A percentile compares a stretch with the other conserved stretches of the same genome.
Conservation (phyloP, 441 rosid species). For the Adansonia grandidieri region DNA sequence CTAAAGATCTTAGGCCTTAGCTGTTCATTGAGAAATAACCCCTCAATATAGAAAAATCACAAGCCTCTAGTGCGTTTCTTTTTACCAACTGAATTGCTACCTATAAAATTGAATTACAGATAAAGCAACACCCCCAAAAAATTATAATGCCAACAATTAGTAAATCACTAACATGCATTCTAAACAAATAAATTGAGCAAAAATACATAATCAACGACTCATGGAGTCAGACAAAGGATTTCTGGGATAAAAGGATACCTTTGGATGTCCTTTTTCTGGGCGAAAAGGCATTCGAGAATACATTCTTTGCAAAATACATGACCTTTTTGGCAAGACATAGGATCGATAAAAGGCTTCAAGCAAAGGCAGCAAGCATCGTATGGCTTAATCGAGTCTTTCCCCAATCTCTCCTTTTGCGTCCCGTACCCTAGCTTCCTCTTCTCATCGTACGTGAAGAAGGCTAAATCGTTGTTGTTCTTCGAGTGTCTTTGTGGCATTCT, state of each 20-base stretch:
- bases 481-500: constrained; percentile 95
- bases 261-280: constrained; percentile 87
- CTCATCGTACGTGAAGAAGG: constrained; percentile 93
- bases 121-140: background rate
- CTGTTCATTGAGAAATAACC: background rate
- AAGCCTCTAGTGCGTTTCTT: background rate
- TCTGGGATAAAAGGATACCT: constrained; percentile 42
- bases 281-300: constrained; percentile 75
- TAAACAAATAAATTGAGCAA: background rate
- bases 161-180: background rate
- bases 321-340: constrained; percentile 85
- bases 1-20: background rate
- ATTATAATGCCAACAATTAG: background rate
- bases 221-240: too few relatives aligned
- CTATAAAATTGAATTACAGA: background rate
- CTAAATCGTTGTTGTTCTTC: constrained; percentile 87
- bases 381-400: constrained; percentile 86
- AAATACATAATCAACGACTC: background rate
- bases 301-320: constrained; percentile 86
- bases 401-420: constrained; percentile 87
- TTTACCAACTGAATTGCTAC: background rate
- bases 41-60: background rate
- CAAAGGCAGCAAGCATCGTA: constrained; percentile 90
- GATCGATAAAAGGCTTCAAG: constrained; percentile 78
- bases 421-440: constrained; percentile 86